Conservation (phyloP, 164 flowering plant species). For the Stephania yunnanensis region DNA sequence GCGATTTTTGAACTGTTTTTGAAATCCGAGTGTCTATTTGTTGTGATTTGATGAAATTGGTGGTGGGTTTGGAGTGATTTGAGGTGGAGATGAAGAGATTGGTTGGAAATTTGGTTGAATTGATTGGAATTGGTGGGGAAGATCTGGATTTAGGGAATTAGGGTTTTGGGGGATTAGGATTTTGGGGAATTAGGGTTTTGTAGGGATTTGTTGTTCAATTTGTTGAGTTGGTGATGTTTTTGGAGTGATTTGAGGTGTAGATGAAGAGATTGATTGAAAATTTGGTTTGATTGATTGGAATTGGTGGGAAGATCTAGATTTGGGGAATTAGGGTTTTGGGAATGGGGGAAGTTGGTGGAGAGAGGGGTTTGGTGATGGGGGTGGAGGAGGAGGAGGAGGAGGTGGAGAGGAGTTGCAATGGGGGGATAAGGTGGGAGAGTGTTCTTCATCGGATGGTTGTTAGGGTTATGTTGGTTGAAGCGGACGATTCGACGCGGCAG, state of each 20-base stretch:
- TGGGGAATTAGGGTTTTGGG: background rate
- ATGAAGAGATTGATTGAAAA: background rate
- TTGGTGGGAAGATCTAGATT: background rate
- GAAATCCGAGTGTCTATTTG: background rate
- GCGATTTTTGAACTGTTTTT: no score
- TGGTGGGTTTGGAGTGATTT: background rate
- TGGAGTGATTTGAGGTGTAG: constrained; percentile 6
- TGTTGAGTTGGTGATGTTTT: background rate
- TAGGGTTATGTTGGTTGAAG: constrained; percentile 71
- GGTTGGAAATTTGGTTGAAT: background rate
- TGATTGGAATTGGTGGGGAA: background rate
- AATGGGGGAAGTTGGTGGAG: background rate
- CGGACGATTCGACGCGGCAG: constrained; percentile 76
- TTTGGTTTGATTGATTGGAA: background rate
- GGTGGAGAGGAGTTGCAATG: constrained; percentile 11
- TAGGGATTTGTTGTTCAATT: background rate
- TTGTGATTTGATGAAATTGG: background rate
- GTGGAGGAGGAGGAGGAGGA: constrained; percentile 14
- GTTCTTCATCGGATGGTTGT: constrained; percentile 46
- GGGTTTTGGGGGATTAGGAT: background rate
- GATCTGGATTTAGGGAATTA: background rate
- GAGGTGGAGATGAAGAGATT: background rate
- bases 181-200: background rate
- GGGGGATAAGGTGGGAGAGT: constrained; percentile 50
- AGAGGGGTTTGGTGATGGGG: constrained; percentile 20